A percentile compares a stretch with the other conserved stretches of the same genome.
These are phyloP conservation scores for Bonia amplexicaulis DNA, from an alignment of 176 grass and related monocot genomes.

Conservation along the genomic window DNA sequence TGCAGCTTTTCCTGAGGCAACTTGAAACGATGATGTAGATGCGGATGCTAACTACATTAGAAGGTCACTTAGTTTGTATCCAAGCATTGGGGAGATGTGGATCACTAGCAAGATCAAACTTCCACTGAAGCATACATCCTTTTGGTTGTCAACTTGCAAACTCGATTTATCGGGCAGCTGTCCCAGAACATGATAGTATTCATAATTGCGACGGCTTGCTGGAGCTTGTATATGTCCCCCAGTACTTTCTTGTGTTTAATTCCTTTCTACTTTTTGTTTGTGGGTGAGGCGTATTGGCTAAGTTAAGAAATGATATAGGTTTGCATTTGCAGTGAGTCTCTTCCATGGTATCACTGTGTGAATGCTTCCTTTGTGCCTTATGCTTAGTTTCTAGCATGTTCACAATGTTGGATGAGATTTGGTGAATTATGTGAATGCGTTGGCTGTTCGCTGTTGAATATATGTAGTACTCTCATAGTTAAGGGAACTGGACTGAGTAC, in stretches of 20 bases:
- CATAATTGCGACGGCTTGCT: not conserved
- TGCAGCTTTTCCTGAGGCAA: conserved; percentile 43
- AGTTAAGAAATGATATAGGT: conserved; percentile 32
- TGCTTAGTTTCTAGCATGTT: not conserved
- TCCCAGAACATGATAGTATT: conserved; percentile 18
- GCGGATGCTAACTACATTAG: conserved; percentile 42
- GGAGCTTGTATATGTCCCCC: conserved; percentile 37
- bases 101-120: not conserved
- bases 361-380: conserved; percentile 2
- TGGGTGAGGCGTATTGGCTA: conserved; percentile 13
- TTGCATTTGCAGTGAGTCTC: conserved; percentile 17
- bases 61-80: conserved; percentile 27
- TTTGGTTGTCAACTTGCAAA: conserved; percentile 1
- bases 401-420: not conserved
- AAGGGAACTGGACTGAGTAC: not conserved
- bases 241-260: conserved; percentile 15
- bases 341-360: conserved; percentile 10
- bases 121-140: conserved; percentile 7
- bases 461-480: not conserved
- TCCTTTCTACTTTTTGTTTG: not conserved
- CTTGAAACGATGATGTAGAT: conserved; percentile 22
- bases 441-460: not conserved
- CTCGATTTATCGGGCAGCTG: conserved; percentile 11
- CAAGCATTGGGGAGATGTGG: conserved; percentile 10
- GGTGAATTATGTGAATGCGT: not conserved